Evolutionary conservation across 192 early-diverging fungal genomes (phyloP), one percentile per base, ranked within the genome.

Genomic region (Phlyctochytrium bullatum): DNA sequence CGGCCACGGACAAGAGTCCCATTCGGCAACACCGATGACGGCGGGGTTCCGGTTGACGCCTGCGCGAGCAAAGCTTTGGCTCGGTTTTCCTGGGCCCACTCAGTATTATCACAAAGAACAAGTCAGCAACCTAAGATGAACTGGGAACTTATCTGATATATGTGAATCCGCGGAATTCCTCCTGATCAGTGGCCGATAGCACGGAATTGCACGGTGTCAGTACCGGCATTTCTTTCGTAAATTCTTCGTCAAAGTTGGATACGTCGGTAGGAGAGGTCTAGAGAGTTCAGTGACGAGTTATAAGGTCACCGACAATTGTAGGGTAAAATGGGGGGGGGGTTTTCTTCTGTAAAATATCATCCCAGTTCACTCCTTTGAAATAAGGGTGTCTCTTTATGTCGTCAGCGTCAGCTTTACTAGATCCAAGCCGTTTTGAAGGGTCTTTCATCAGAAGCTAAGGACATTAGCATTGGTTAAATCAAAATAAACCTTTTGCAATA

Each of bases 201-300:
- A 92, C 85, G 50, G 89, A 90, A 60, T 94, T 88, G 52, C 92
- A 90, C 0, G 96, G 97, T 20, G 97, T 98, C 59, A 99, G 71
- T 0, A 93, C 92, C 1, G 97, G 95, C 58, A 83, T 78, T 82
- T 98, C 95, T 36, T 84, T 81, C n/a, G 97, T 99, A 68, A 99
- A 99, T 81, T 99, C 96, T 23, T 89, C 87, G 71, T 99, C 97
- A 89, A 99, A 99, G 88, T 98, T 98, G 35, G 94, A 97, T 14
- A 91, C 89, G 71, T 99, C 97, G 17, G 90, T 87, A 59, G 89
- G 82, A 28, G 83, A 78, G 0, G 67, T 78, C 83, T 86, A 51
- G 1, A 58, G 50, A 59, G 32, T 3, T 24, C 20, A 14, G 6
- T 14, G 40, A 34, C 29, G 17, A 29, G 30, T 1, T 30, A 56